Percentiles rank a stretch among this genome's conserved stretches.
Evolutionary conservation across 148 eudicot genomes (phyloP).

Genomic region (Drosera capensis): DNA sequence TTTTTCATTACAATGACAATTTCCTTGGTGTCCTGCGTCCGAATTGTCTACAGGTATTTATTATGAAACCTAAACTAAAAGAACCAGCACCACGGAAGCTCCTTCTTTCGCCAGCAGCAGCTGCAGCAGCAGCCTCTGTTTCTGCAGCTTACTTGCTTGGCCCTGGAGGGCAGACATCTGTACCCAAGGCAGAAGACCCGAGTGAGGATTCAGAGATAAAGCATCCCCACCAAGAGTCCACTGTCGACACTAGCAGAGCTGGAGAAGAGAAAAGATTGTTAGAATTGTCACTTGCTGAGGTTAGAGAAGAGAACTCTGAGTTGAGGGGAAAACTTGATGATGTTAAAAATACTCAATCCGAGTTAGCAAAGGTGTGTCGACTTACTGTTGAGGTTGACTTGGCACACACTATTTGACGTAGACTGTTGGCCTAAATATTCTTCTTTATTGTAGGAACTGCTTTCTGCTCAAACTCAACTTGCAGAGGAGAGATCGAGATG

Average conservation of each 20-base stretch:
- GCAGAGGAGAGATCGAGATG: conserved; percentile 89
- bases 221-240: conserved; percentile 21
- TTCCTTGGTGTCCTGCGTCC: neutral
- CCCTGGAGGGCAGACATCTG: conserved; percentile 30
- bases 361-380: conserved; percentile 57
- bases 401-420: neutral
- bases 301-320: conserved; percentile 43
- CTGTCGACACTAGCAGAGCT: conserved; percentile 15
- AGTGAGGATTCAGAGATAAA: too few relatives aligned
- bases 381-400: neutral
- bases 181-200: conserved; percentile 18
- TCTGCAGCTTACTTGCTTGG: conserved; percentile 72
- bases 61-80: conserved; percentile 73
- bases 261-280: conserved; percentile 42
- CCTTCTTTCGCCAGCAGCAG: conserved; percentile 84
- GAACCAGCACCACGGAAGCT: conserved; percentile 57
- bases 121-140: conserved; percentile 96
- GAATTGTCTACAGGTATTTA: conserved; percentile 37
- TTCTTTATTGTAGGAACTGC: conserved; percentile 49
- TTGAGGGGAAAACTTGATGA: conserved; percentile 67
- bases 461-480: conserved; percentile 77
- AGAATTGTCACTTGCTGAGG: conserved; percentile 48
- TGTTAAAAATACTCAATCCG: conserved; percentile 38
- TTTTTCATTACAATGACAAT: neutral
- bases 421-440: conserved; percentile 2